These are phyloP conservation scores for Aspergillus avenaceus DNA, from an alignment of 495 filamentous ascomycete species.

Conservation along the genomic window DNA sequence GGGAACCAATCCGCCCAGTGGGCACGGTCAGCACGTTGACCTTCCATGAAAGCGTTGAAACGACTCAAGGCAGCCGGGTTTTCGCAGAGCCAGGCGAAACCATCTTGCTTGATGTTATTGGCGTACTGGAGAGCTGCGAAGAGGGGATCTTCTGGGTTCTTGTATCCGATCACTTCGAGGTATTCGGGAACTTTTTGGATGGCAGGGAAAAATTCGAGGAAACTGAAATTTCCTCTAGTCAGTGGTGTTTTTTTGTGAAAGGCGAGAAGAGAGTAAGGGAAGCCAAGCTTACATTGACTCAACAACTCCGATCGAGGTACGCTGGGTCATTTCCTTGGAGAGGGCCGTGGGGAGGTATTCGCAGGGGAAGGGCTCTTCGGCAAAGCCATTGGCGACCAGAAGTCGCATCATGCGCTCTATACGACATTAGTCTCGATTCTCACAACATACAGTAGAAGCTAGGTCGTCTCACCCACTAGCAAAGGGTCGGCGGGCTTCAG, in stretches of 20 bases:
- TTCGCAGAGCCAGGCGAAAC: conserved; percentile 8
- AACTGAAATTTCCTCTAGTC: conserved; percentile 1
- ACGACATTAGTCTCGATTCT: not conserved
- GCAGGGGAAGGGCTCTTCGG: conserved; percentile 11
- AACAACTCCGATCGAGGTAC: conserved; percentile 7
- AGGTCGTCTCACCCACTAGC: conserved; percentile 11
- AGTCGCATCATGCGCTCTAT: conserved; percentile 16
- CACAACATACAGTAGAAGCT: not conserved
- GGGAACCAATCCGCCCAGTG: conserved; percentile 28
- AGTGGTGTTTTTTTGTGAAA: not conserved
- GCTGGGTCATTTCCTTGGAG: conserved; percentile 16
- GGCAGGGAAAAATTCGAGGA: conserved; percentile 9
- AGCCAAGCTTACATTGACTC: conserved; percentile 10
- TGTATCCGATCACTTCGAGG: conserved; percentile 10
- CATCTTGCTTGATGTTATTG: conserved; percentile 3
- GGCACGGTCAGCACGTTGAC: conserved; percentile 12
- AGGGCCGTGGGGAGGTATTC: conserved; percentile 10
- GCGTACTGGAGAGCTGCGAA: conserved; percentile 12
- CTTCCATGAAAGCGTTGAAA: conserved; percentile 25
- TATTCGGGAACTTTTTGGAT: conserved; percentile 17
- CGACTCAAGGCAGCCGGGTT: conserved; percentile 5
- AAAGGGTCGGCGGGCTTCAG: conserved; percentile 17
- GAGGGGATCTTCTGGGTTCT: conserved; percentile 6
- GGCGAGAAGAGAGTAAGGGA: not conserved
- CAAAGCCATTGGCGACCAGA: conserved; percentile 15